Evolutionary conservation across 441 rosid genomes (phyloP), one percentile per base, ranked within the genome.

Genomic region (Melastoma candidum): DNA sequence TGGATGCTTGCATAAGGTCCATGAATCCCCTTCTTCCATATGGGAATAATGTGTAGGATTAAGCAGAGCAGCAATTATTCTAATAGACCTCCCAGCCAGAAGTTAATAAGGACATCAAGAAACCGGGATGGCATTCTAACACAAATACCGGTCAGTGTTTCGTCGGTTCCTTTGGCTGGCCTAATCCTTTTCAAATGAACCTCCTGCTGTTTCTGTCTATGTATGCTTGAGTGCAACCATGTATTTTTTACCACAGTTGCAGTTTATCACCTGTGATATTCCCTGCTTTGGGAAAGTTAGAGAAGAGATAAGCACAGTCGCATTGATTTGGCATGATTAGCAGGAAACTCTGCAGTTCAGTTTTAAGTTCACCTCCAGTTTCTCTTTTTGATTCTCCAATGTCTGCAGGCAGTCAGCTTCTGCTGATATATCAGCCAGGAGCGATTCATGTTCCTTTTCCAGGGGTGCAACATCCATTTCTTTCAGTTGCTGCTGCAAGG

Each of bases 381-480:
- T 52, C 69, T 71, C 71, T 50, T 77, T 65, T 56, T 78, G 92
- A 54, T 50, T 39, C 66, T 50, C 72, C 69, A 83, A 63, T 48
- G 87, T 79, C 25, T 60, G 73, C 49, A 68, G 56, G 73, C 70
- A 80, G 67, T 76, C 74, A 2, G 65, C 52, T 73, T 81, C 89
- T 55, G 70, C 80, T 12, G 59, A 75, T 65, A 74, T 83, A 64
- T 85, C 96, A 54, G 78, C 72, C 53, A 68, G 52, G 12, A 81
- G 74, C 13, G 78, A 75, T 48, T 71, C 49, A 49, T 67, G 69
- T 73, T 78, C 80, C 70, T 74, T 81, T 68, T 83, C 80, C 51
- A 81, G 81, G 13, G 77, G 64, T 59, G 53, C 59, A 7, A 63
- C 39, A 58, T 77, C 84, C 77, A 81, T 56, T 29, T 63, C 76